Evolutionary conservation across 2,329 filamentous ascomycete genomes (phyloP).

Genomic region (Fusarium acutatum): DNA sequence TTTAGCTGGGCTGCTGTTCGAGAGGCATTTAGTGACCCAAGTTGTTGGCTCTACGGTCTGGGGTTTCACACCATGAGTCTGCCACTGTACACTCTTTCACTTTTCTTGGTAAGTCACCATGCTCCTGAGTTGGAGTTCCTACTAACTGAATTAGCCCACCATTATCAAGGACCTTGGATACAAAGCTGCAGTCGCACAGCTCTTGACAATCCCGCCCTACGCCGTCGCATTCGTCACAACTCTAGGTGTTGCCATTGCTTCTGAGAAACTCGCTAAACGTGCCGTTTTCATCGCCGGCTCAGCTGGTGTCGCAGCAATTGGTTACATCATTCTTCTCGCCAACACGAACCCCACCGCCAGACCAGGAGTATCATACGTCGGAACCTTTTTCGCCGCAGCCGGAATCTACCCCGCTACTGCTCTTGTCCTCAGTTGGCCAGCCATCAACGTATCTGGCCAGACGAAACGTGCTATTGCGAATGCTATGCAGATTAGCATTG

Average conservation of each 20-base stretch:
- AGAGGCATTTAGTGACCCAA: slow-evolving; percentile 71
- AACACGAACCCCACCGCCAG: slow-evolving; percentile 55
- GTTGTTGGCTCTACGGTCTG: slow-evolving; percentile 77
- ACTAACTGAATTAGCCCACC: slow-evolving; percentile 48
- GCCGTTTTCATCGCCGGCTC: slow-evolving; percentile 71
- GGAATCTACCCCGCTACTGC: slow-evolving; percentile 74
- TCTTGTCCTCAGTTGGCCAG: slow-evolving; percentile 73
- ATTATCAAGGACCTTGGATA: slow-evolving; percentile 65
- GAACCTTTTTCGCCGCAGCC: slow-evolving; percentile 69
- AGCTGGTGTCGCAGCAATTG: slow-evolving; percentile 64
- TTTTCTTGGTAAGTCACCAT: slow-evolving; percentile 56
- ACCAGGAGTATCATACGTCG: slow-evolving; percentile 67
- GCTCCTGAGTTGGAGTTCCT: rapidly evolving
- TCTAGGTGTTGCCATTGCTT: slow-evolving; percentile 64
- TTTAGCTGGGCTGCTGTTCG: slow-evolving; percentile 75
- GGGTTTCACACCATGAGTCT: slow-evolving; percentile 78
- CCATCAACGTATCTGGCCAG: slow-evolving; percentile 76
- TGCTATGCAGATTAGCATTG: slow-evolving; percentile 77
- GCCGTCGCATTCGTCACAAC: slow-evolving; percentile 70
- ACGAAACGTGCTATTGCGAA: slow-evolving; percentile 75
- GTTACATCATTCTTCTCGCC: slow-evolving; percentile 68
- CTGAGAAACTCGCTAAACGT: slow-evolving; percentile 65
- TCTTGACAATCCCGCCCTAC: slow-evolving; percentile 72
- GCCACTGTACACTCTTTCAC: slow-evolving; percentile 63
- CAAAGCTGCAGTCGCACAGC: slow-evolving; percentile 60